Percentiles rank a stretch among this genome's conserved stretches.
phyloP scores from a whole-genome alignment of 2,329 filamentous ascomycete species.

The Ophiosphaerella narmari region DNA sequence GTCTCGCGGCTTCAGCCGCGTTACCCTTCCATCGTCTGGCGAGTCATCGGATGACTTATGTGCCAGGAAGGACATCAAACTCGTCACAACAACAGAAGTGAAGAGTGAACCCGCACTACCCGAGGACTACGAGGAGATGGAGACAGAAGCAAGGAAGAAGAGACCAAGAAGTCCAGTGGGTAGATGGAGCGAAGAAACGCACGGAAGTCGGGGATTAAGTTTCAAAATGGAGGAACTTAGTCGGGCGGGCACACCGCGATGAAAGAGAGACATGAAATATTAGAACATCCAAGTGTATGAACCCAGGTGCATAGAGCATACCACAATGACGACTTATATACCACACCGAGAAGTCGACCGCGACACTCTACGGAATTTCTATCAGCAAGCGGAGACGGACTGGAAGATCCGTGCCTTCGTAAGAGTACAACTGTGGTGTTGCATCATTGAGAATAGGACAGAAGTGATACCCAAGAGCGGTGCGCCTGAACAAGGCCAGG shows the following conservation, averaged over 20 bases:
- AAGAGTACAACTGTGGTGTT: too few relatives aligned
- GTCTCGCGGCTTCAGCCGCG: slow-evolving; percentile 18
- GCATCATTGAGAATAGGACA: too few relatives aligned
- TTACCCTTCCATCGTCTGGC: slow-evolving; percentile 19
- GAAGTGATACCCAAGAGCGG: too few relatives aligned
- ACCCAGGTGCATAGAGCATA: neutral
- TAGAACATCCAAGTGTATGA: neutral
- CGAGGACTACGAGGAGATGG: slow-evolving; percentile 42
- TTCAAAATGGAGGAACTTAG: slow-evolving; percentile 10
- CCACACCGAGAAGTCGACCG: too few relatives aligned
- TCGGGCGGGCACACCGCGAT: slow-evolving; percentile 8
- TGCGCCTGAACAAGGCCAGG: too few relatives aligned
- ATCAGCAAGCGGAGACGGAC: too few relatives aligned
- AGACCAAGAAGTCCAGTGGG: slow-evolving; percentile 33
- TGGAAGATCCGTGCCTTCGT: too few relatives aligned
- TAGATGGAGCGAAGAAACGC: slow-evolving; percentile 41
- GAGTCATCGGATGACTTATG: slow-evolving; percentile 37
- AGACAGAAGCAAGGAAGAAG: slow-evolving; percentile 25
- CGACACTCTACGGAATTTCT: too few relatives aligned
- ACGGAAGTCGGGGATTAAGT: slow-evolving; percentile 18
- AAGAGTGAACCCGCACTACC: slow-evolving; percentile 38
- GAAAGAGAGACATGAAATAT: slow-evolving; percentile 1
- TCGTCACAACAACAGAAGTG: slow-evolving; percentile 42
- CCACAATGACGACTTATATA: too few relatives aligned
- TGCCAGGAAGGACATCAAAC: slow-evolving; percentile 37